Evolutionary conservation across 176 grass and related monocot genomes (phyloP).

Genomic region (Oryza coarctata): DNA sequence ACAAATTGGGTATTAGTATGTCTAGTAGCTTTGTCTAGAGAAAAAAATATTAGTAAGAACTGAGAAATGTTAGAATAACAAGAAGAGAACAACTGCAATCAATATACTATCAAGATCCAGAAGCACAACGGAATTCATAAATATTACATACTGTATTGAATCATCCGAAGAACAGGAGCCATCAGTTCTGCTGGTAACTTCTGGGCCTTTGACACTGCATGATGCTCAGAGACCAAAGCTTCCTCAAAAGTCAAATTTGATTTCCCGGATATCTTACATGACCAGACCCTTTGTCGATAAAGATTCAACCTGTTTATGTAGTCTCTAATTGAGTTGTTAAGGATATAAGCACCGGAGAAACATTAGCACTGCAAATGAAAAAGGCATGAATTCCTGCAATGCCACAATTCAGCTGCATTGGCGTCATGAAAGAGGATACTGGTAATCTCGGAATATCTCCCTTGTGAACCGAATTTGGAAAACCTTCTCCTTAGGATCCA

Average conservation of each 20-base stretch:
- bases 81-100: neutral
- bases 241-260: conserved; percentile 91
- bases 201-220: conserved; percentile 62
- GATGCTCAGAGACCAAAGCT: conserved; percentile 77
- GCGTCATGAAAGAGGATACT: conserved; percentile 66
- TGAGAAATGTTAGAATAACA: neutral
- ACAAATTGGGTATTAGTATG: neutral
- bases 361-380: neutral
- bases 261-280: conserved; percentile 75
- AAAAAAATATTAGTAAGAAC: neutral
- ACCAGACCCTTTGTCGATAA: conserved; percentile 79
- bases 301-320: conserved; percentile 80
- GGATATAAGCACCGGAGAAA: conserved; percentile 28
- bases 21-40: neutral
- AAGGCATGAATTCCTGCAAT: neutral
- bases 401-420: neutral
- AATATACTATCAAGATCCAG: neutral
- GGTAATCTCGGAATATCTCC: conserved; percentile 74
- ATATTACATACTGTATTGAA: conserved; percentile 71
- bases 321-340: conserved; percentile 64
- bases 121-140: neutral
- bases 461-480: conserved; percentile 88
- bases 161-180: conserved; percentile 63
- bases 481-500: conserved; percentile 67
- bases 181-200: conserved; percentile 59